Base-by-base conservation (phyloP, 805 yeast genomes). In the Metschnikowia reukaufii region DNA sequence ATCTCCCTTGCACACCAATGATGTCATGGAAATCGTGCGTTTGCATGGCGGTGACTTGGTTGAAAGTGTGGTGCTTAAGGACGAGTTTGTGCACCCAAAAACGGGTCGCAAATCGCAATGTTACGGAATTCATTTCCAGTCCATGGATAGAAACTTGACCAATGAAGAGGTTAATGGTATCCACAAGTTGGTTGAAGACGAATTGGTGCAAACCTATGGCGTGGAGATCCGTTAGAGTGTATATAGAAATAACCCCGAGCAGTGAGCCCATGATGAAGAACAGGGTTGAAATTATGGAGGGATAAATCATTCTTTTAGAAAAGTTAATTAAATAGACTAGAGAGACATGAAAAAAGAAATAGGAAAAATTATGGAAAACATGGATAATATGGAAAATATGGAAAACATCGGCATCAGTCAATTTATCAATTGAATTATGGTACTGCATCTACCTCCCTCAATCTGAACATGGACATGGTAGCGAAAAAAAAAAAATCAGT, bases 121-220 rank as follows among this genome's bases (percentile, higher is more conserved):
- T 69, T 94, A 88, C 75, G 75, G 99, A 56, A 79, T 94, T 49
- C 85, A 86, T 62, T 94, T 89, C 68, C 98, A 94, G 69, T 86
- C 96, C 1, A 91, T 94, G 97, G 97, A 92, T 58, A 80, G 97
- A 59, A 86, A 86, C 48, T 73, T 94, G 56, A 88, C 96, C 20
- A 89, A 86, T 62, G 84, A 79, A 1, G 98, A 94, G 64, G 78
- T 94, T 45, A 92, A 92, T 61, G 72, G 59, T 1, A 69, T 89
- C 39, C 96, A 94, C 61, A 77, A 78, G 1, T 63, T 70, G 33
- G 87, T 92, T 20, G 81, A 88, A 51, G 56, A 63, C 0, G 77
- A 76, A n/a, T 72, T 94, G 54, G 70, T 67, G 16, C 61, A 71
- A 5, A 69, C 63, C 37, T 84, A 76, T 58, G 70, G 73, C 2